Base-by-base conservation (phyloP, 1,284 basidiomycete species). In the Puccinia hordei region DNA sequence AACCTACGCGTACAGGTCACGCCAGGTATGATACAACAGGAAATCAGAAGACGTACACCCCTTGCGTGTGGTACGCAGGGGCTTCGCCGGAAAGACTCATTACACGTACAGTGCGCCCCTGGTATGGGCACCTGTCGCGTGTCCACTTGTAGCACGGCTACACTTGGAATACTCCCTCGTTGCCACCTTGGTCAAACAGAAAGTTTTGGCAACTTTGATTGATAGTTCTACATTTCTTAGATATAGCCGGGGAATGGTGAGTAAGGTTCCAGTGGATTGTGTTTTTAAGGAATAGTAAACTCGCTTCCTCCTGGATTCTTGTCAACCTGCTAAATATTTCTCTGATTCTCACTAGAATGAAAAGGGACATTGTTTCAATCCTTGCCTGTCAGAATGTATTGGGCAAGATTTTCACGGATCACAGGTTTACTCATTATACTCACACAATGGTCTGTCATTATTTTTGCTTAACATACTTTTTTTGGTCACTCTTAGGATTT, bases 221-320 rank as follows among this genome's bases (percentile, higher is more conserved):
- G 33, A 68, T 30, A 72, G 68, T 63, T 13, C 41, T 33, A 46
- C 66, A 30, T 79, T 79, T 61, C 51, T 59, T 38, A 71, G 66
- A n/a, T 79, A 79, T 51, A 68, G 53, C 49, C 55, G 55, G 17
- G 65, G 46, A 33, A 72, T 79, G 51, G 77, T 79, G 19, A 49
- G 77, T 63, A 55, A 22, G 3, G 35, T 4, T 44, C 27, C 24
- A 61, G 3, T 24, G 57, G 6, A 35, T 61, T 61, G 57, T 41
- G 10, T 61, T 73, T 3, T 38, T 33, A 33, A 35, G 59, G 30
- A 35, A 38, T 35, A 63, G 13, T 8, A n/a, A n/a, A 75, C 73
- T 35, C 57, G 44, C 30, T 75, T 75, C 30, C 61, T 75, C 41
- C 41, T 75, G 22, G 73, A 75, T 35, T 46, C 73, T 3, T 75